Conservation (phyloP, 768 basidiomycete genomes). For the Mycena rebaudengoi region DNA sequence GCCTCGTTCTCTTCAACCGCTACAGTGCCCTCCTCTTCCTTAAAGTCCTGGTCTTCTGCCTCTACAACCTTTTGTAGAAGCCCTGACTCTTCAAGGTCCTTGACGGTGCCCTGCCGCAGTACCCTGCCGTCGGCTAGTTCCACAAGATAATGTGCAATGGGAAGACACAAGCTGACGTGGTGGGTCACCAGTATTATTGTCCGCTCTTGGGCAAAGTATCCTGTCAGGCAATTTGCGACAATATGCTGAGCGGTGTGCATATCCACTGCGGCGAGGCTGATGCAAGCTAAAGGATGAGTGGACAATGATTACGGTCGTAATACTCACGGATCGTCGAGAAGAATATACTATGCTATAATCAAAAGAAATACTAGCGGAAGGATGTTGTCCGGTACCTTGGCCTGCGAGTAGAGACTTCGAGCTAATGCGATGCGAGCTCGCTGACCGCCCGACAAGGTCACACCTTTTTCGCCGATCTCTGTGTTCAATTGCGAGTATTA, state of each 20-base stretch:
- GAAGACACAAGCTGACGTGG: slow-evolving; percentile 77
- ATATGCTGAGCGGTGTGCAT: slow-evolving; percentile 82
- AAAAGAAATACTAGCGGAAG: background rate
- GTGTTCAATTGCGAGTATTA: background rate
- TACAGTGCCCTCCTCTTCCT: slow-evolving; percentile 29
- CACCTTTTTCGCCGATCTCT: slow-evolving; percentile 87
- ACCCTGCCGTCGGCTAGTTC: slow-evolving; percentile 62
- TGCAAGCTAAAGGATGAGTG: slow-evolving; percentile 7
- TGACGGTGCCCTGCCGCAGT: slow-evolving; percentile 57
- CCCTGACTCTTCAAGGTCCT: slow-evolving; percentile 53
- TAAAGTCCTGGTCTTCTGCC: slow-evolving; percentile 51
- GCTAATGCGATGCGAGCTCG: slow-evolving; percentile 80
- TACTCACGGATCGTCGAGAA: slow-evolving; percentile 77
- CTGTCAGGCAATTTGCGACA: slow-evolving; percentile 67
- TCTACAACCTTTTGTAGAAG: slow-evolving; percentile 56
- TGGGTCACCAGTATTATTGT: slow-evolving; percentile 89
- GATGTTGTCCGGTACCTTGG: slow-evolving; percentile 48
- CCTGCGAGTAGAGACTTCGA: slow-evolving; percentile 79
- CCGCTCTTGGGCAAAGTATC: slow-evolving; percentile 66
- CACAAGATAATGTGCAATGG: slow-evolving; percentile 72
- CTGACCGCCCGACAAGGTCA: slow-evolving; percentile 79
- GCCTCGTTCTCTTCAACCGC: slow-evolving; percentile 43
- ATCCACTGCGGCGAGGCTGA: slow-evolving; percentile 73
- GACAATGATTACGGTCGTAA: slow-evolving; percentile 28
- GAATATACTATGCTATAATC: slow-evolving; percentile 55